Percentiles rank a stretch among this genome's conserved stretches.
phyloP scores from a whole-genome alignment of 768 basidiomycete genomes.

The Mycena maculata region DNA sequence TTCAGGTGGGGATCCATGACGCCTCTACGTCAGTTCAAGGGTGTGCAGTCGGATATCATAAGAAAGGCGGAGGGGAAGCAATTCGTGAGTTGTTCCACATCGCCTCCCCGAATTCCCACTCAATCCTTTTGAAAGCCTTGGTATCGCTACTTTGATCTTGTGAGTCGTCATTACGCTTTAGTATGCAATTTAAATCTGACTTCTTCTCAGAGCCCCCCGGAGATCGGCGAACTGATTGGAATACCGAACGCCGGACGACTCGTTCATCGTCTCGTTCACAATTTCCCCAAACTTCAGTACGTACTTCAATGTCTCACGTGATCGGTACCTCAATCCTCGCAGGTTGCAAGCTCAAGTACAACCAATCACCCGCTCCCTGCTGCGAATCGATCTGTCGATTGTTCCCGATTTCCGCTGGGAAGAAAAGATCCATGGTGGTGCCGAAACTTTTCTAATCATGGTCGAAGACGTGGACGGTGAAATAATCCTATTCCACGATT shows the following conservation, averaged over 20 bases:
- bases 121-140: conserved; percentile 69
- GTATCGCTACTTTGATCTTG: conserved; percentile 96
- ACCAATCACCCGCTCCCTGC: conserved; percentile 92
- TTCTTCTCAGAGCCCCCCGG: conserved; percentile 71
- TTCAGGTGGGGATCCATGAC: conserved; percentile 98
- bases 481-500: conserved; percentile 94
- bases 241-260: conserved; percentile 93
- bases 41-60: conserved; percentile 86
- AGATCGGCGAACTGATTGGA: conserved; percentile 95
- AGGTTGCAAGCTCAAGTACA: conserved; percentile 94
- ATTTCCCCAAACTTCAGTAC: conserved; percentile 93
- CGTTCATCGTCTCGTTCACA: conserved; percentile 93
- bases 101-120: background rate
- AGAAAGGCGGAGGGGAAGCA: conserved; percentile 96
- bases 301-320: conserved; percentile 41
- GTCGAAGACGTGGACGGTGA: conserved; percentile 99
- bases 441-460: conserved; percentile 92
- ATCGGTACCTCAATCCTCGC: background rate
- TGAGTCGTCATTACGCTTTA: conserved; percentile 39
- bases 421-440: conserved; percentile 88
- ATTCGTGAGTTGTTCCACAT: conserved; percentile 71
- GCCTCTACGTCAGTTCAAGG: conserved; percentile 94
- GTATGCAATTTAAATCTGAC: conserved; percentile 11
- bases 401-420: conserved; percentile 99
- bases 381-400: conserved; percentile 93